A percentile compares a stretch with the other conserved stretches of the same genome.
Evolutionary conservation across 352 stramenopile genomes (phyloP).

Genomic region (Globisporangium paddicum): DNA sequence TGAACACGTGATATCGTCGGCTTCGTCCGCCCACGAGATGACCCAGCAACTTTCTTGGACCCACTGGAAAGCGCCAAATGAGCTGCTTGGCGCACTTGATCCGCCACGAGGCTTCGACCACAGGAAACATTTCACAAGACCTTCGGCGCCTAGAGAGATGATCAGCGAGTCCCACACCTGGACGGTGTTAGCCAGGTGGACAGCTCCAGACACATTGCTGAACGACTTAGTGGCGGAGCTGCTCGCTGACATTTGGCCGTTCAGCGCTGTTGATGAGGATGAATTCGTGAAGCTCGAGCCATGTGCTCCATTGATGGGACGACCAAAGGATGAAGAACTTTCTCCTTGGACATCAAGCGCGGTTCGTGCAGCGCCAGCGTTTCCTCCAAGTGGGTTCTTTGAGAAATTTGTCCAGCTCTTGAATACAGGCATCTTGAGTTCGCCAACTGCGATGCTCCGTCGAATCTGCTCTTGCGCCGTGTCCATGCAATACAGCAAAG

Average conservation of each 20-base stretch:
- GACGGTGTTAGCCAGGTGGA: neutral
- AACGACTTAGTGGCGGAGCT: slow-evolving; percentile 6
- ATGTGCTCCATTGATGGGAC: neutral
- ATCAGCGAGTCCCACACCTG: slow-evolving; percentile 67
- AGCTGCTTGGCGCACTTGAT: slow-evolving; percentile 5
- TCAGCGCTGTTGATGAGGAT: neutral
- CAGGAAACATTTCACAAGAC: slow-evolving; percentile 74
- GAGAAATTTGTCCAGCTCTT: slow-evolving; percentile 1
- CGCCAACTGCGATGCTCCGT: slow-evolving; percentile 54
- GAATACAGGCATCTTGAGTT: slow-evolving; percentile 35
- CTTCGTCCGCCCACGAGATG: slow-evolving; percentile 79
- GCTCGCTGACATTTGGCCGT: neutral
- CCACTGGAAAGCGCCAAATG: slow-evolving; percentile 44
- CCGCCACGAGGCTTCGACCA: slow-evolving; percentile 65
- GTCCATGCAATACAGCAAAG: slow-evolving; percentile 64
- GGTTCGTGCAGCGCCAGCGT: neutral
- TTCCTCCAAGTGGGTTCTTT: slow-evolving; percentile 2
- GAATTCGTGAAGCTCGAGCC: slow-evolving; percentile 5
- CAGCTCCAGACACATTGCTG: neutral
- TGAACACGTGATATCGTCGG: slow-evolving; percentile 79
- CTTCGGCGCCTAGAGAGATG: slow-evolving; percentile 69
- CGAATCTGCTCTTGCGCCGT: slow-evolving; percentile 78
- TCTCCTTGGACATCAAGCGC: neutral
- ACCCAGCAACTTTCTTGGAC: slow-evolving; percentile 79
- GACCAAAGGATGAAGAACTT: neutral